These are phyloP conservation scores for Neonectria magnoliae DNA, from an alignment of 2,329 filamentous ascomycete species.

Conservation along the genomic window DNA sequence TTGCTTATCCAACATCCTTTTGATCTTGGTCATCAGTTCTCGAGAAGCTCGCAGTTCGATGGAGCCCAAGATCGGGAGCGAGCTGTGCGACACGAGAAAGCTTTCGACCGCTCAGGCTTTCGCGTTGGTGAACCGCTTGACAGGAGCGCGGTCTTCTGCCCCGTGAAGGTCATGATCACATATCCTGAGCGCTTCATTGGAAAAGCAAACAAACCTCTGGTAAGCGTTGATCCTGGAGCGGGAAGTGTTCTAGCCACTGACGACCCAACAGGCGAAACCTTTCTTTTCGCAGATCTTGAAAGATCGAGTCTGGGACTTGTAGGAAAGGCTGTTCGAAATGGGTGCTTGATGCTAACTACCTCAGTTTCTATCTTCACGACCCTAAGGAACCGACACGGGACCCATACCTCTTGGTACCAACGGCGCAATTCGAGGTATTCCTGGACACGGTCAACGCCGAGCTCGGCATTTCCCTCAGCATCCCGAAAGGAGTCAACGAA, in stretches of 20 bases:
- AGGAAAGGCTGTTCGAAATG: slow-evolving; percentile 47
- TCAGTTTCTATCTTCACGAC: slow-evolving; percentile 74
- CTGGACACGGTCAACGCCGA: slow-evolving; percentile 72
- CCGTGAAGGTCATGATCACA: slow-evolving; percentile 63
- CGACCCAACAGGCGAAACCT: slow-evolving; percentile 48
- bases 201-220: slow-evolving; percentile 60
- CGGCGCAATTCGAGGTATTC: slow-evolving; percentile 71
- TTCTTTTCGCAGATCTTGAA: slow-evolving; percentile 71
- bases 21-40: background rate
- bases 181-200: slow-evolving; percentile 71
- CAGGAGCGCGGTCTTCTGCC: slow-evolving; percentile 52
- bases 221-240: slow-evolving; percentile 40
- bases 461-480: slow-evolving; percentile 61
- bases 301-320: slow-evolving; percentile 79
- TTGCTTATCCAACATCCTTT: background rate
- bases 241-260: slow-evolving; percentile 22
- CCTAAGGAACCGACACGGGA: slow-evolving; percentile 56
- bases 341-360: slow-evolving; percentile 20
- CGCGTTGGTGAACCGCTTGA: slow-evolving; percentile 38
- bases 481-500: slow-evolving; percentile 64
- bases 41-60: slow-evolving; percentile 4
- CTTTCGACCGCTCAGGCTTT: slow-evolving; percentile 41
- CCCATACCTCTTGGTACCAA: slow-evolving; percentile 74
- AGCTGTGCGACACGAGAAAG: slow-evolving; percentile 18
- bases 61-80: slow-evolving; percentile 17